Conservation (phyloP, 83 land plant species). For the Isoetes engelmannii region DNA sequence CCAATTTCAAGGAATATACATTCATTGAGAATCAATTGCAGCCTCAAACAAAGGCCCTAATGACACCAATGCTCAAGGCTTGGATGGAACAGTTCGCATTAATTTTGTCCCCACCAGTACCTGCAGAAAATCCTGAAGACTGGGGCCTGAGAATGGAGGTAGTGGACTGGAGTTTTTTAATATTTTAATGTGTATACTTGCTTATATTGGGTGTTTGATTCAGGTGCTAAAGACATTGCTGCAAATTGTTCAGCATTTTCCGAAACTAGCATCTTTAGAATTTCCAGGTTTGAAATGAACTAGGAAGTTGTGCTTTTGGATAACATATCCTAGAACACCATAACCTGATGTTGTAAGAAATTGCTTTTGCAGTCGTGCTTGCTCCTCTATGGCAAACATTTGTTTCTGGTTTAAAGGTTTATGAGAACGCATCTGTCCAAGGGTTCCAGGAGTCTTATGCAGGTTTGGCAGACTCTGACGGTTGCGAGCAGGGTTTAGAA, state of each 20-base stretch:
- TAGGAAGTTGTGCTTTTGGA: neutral
- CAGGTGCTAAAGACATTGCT: constrained; percentile 74
- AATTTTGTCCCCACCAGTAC: constrained; percentile 61
- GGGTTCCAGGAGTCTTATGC: constrained; percentile 59
- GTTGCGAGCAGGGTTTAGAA: constrained; percentile 75
- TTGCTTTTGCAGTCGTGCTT: constrained; percentile 48
- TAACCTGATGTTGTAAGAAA: neutral
- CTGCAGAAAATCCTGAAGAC: constrained; percentile 79
- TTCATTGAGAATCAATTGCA: constrained; percentile 18
- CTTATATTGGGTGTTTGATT: neutral
- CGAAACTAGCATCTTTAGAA: constrained; percentile 43
- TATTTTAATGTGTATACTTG: neutral
- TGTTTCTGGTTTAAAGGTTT: constrained; percentile 61
- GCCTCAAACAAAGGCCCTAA: constrained; percentile 65
- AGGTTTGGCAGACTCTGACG: constrained; percentile 87
- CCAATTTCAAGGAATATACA: neutral
- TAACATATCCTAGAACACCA: constrained; percentile 1
- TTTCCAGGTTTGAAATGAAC: constrained; percentile 40
- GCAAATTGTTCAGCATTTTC: constrained; percentile 72
- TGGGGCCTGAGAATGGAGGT: constrained; percentile 97
- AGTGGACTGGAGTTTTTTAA: constrained; percentile 7
- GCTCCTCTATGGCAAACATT: constrained; percentile 87
- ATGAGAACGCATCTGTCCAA: constrained; percentile 57
- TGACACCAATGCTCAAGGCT: constrained; percentile 68
- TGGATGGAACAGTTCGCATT: constrained; percentile 80